Percentiles rank a stretch among this genome's conserved stretches.
These are phyloP conservation scores for Vicia villosa DNA, from an alignment of 306 rosid species.

Conservation along the genomic window DNA sequence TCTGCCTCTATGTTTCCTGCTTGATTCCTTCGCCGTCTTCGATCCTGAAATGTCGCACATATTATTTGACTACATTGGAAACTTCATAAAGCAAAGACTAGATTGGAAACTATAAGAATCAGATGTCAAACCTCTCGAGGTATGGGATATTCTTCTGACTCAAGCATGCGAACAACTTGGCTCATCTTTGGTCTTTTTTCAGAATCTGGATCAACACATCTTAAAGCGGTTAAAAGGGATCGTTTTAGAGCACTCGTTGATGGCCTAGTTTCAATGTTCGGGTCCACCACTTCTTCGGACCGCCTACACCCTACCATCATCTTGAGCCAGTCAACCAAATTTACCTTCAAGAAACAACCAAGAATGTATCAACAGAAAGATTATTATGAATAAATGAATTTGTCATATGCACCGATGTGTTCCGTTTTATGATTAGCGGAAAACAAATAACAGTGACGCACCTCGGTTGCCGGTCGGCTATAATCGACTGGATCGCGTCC, in stretches of 20 bases:
- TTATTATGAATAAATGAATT: not conserved
- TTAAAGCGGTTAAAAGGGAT: constrained; percentile 78
- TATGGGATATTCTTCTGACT: constrained; percentile 80
- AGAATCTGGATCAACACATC: constrained; percentile 85
- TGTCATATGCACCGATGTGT: not conserved
- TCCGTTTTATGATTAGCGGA: constrained; percentile 1
- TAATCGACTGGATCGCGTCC: constrained; percentile 90
- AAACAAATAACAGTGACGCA: constrained; percentile 23
- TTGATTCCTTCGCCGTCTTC: constrained; percentile 56
- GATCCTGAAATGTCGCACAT: constrained; percentile 52
- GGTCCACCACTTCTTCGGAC: constrained; percentile 84
- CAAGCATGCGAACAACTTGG: constrained; percentile 89
- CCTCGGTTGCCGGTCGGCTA: constrained; percentile 72
- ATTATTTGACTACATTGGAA: too few species aligned
- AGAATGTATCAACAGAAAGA: constrained; percentile 24
- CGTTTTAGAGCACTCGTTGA: constrained; percentile 78
- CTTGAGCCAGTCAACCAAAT: constrained; percentile 50
- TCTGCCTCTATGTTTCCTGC: constrained; percentile 50
- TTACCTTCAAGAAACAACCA: constrained; percentile 55
- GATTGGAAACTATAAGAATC: constrained; percentile 21
- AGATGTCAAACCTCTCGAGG: constrained; percentile 69
- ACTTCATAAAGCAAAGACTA: not conserved
- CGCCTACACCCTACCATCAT: constrained; percentile 86
- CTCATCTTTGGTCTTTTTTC: constrained; percentile 83
- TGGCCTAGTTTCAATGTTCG: constrained; percentile 74